phyloP scores from a whole-genome alignment of 805 yeast genomes.

The Suhomyces sp. region DNA sequence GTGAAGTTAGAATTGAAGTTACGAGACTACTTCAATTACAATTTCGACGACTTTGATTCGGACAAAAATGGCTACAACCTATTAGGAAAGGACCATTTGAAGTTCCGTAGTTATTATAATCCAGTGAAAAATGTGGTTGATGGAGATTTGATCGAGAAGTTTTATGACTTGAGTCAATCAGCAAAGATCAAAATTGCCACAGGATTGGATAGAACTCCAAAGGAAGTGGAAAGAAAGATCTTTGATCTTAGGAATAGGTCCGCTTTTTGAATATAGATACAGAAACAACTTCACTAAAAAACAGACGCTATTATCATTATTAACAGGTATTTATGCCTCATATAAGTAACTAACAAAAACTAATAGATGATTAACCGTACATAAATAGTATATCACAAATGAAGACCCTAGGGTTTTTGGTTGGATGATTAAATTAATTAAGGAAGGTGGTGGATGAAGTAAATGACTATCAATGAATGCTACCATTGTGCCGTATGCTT shows the following conservation, averaged over 20 bases:
- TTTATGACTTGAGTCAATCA: slow-evolving; percentile 32
- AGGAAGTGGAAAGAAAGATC: slow-evolving; percentile 52
- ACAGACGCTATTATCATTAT: too few relatives aligned
- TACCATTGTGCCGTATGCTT: too few relatives aligned
- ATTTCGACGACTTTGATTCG: slow-evolving; percentile 25
- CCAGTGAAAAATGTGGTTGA: slow-evolving; percentile 78
- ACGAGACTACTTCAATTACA: slow-evolving; percentile 27
- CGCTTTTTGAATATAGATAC: slow-evolving; percentile 3
- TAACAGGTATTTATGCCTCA: too few relatives aligned
- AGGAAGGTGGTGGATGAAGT: background rate
- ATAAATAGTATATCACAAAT: too few relatives aligned
- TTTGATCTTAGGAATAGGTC: slow-evolving; percentile 49
- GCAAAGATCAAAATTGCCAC: slow-evolving; percentile 39
- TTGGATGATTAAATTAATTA: background rate
- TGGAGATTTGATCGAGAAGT: slow-evolving; percentile 81
- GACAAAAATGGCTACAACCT: slow-evolving; percentile 30
- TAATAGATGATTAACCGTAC: too few relatives aligned
- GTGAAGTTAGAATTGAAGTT: slow-evolving; percentile 51
- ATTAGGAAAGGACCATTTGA: slow-evolving; percentile 66
- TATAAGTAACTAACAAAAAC: too few relatives aligned
- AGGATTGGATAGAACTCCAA: slow-evolving; percentile 45
- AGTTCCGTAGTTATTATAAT: slow-evolving; percentile 75
- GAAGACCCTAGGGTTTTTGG: too few relatives aligned
- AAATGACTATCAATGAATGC: background rate
- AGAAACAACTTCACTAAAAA: too few relatives aligned